Conservation (phyloP, 2,329 filamentous ascomycete species). For the Mariannaea sp. region DNA sequence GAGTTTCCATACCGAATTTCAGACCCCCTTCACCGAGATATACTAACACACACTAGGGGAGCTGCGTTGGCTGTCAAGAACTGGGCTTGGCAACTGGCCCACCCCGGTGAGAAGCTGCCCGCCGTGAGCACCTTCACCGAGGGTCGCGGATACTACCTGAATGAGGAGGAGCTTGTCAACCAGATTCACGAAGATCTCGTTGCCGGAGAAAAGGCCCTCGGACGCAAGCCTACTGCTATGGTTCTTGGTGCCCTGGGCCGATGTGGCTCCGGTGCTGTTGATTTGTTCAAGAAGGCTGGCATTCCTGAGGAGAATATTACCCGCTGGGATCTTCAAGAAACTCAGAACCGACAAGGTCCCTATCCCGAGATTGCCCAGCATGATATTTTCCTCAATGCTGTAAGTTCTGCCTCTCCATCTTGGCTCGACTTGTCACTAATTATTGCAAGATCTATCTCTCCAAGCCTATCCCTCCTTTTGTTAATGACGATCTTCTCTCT, state of each 20-base stretch:
- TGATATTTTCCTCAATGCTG: slow-evolving; percentile 76
- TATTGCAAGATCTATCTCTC: slow-evolving; percentile 71
- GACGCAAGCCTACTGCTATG: slow-evolving; percentile 72
- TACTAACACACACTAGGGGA: too few relatives aligned
- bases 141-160: slow-evolving; percentile 69
- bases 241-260: slow-evolving; percentile 85
- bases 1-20: too few relatives aligned
- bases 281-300: slow-evolving; percentile 76
- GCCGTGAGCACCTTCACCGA: slow-evolving; percentile 40
- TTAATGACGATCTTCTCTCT: slow-evolving; percentile 70
- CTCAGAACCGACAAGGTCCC: slow-evolving; percentile 66
- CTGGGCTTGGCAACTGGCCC: slow-evolving; percentile 81
- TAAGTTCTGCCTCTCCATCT: slow-evolving; percentile 18
- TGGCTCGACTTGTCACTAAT: neutral
- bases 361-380: slow-evolving; percentile 77
- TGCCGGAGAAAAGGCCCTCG: slow-evolving; percentile 74
- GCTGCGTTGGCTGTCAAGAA: slow-evolving; percentile 76
- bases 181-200: slow-evolving; percentile 49
- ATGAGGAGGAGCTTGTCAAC: slow-evolving; percentile 63
- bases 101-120: slow-evolving; percentile 70
- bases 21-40: too few relatives aligned
- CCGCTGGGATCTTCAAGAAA: slow-evolving; percentile 77
- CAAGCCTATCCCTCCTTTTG: slow-evolving; percentile 76
- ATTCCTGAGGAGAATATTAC: slow-evolving; percentile 52
- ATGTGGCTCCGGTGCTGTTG: slow-evolving; percentile 83